Evolutionary conservation across 495 filamentous ascomycete species (phyloP).

Genomic region (Rusavskia elegans): DNA sequence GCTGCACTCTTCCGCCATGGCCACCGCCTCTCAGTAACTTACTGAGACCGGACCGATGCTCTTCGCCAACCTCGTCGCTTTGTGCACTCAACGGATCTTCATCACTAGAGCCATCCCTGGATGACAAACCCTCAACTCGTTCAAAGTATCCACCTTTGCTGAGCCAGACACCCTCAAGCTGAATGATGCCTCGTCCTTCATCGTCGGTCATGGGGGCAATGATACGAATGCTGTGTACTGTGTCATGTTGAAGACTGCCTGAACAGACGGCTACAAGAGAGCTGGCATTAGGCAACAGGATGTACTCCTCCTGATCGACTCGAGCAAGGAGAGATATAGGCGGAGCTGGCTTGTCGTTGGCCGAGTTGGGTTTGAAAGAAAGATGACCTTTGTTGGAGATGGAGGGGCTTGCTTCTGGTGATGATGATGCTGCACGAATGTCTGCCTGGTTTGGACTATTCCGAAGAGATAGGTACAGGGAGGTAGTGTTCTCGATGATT

Average conservation of each 20-base stretch:
- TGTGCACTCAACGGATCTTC: slow-evolving; percentile 12
- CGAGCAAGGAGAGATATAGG: slow-evolving; percentile 21
- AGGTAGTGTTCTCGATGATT: slow-evolving; percentile 15
- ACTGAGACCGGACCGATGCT: slow-evolving; percentile 11
- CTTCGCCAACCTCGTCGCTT: slow-evolving; percentile 12
- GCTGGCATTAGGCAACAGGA: slow-evolving; percentile 17
- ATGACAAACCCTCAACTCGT: slow-evolving; percentile 12
- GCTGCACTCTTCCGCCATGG: slow-evolving; percentile 1
- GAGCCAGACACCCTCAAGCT: slow-evolving; percentile 24
- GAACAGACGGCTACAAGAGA: slow-evolving; percentile 15
- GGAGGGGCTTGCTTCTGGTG: not conserved
- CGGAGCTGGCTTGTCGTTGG: slow-evolving; percentile 10
- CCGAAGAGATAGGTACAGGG: slow-evolving; percentile 20
- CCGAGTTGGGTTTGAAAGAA: slow-evolving; percentile 13
- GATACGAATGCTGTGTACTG: slow-evolving; percentile 18
- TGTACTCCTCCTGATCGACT: slow-evolving; percentile 22
- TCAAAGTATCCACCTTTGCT: slow-evolving; percentile 18
- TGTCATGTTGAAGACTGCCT: slow-evolving; percentile 11
- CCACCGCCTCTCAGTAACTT: not conserved
- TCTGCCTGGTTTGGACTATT: slow-evolving; percentile 9
- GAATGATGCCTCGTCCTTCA: slow-evolving; percentile 14
- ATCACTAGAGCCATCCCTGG: slow-evolving; percentile 12
- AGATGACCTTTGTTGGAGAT: slow-evolving; percentile 8
- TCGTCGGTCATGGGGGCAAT: slow-evolving; percentile 23
- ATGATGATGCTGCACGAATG: not conserved